Evolutionary conservation across 2,329 filamentous ascomycete genomes (phyloP).

Genomic region (Daldinia sp.): DNA sequence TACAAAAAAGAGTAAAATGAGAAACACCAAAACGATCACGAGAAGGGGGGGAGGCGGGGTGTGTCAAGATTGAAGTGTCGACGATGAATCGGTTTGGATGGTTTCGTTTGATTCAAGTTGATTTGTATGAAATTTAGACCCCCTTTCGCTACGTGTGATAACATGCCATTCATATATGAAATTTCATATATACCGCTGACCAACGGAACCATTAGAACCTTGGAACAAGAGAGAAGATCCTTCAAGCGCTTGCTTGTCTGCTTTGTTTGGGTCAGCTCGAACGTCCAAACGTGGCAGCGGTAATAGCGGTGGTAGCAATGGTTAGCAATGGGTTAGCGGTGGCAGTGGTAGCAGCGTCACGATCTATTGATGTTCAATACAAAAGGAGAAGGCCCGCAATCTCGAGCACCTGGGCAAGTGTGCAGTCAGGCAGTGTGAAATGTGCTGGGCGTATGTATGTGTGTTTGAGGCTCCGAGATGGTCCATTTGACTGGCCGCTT

Average conservation of each 20-base stretch:
- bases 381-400: slow-evolving; percentile 15
- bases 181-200: neutral
- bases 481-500: slow-evolving; percentile 7
- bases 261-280: slow-evolving; percentile 14
- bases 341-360: neutral
- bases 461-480: slow-evolving; percentile 30
- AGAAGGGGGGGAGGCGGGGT: too few species aligned
- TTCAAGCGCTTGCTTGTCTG: slow-evolving; percentile 20
- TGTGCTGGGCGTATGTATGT: too few species aligned
- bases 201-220: too few species aligned
- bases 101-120: too few species aligned
- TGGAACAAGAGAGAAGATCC: neutral
- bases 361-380: neutral
- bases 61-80: neutral
- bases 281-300: slow-evolving; percentile 28
- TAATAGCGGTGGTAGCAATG: neutral
- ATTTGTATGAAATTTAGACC: neutral
- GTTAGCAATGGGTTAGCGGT: neutral
- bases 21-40: neutral
- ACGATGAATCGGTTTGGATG: neutral
- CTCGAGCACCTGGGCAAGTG: too few species aligned
- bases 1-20: too few species aligned
- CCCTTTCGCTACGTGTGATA: slow-evolving; percentile 2
- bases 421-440: too few species aligned
- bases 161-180: slow-evolving; percentile 1